A percentile compares a stretch with the other conserved stretches of the same genome.
Evolutionary conservation across 1,284 basidiomycete species (phyloP).

Genomic region (Grifola frondosa): DNA sequence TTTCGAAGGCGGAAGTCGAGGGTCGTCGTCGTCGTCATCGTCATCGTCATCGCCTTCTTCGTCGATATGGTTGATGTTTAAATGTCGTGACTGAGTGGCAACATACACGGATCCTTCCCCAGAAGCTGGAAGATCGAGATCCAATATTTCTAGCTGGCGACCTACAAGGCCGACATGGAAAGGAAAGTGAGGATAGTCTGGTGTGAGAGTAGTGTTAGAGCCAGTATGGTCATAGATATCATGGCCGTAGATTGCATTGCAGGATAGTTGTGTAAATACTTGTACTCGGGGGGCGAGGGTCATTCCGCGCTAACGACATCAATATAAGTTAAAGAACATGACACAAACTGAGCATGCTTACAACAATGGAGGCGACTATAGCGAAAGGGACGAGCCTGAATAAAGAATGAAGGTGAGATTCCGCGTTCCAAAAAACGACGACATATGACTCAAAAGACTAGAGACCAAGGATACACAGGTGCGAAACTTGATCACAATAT

Average conservation of each 20-base stretch:
- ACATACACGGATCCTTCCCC: background rate
- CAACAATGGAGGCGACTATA: slow-evolving; percentile 60
- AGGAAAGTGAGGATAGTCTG: slow-evolving; percentile 12
- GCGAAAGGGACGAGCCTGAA: slow-evolving; percentile 75
- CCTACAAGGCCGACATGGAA: slow-evolving; percentile 36
- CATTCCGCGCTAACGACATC: slow-evolving; percentile 63
- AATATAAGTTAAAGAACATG: slow-evolving; percentile 8
- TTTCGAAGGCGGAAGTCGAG: slow-evolving; percentile 47
- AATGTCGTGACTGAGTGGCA: slow-evolving; percentile 3
- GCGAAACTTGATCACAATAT: background rate
- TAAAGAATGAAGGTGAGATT: background rate
- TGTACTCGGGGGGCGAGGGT: slow-evolving; percentile 74
- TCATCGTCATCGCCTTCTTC: slow-evolving; percentile 14
- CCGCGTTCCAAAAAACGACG: background rate
- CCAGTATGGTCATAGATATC: slow-evolving; percentile 43
- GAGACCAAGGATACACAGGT: background rate
- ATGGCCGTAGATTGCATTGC: slow-evolving; percentile 49
- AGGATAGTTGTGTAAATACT: slow-evolving; percentile 76
- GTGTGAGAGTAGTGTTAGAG: slow-evolving; percentile 12
- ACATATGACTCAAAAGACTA: background rate
- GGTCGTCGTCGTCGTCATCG: slow-evolving; percentile 46
- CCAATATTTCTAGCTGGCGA: slow-evolving; percentile 23
- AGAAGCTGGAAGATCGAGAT: slow-evolving; percentile 9
- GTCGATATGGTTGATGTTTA: background rate
- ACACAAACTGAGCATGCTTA: slow-evolving; percentile 36